Evolutionary conservation across 371 early-diverging fungal genomes (phyloP), one percentile per base, ranked within the genome.

Genomic region (Blakeslea trispora): DNA sequence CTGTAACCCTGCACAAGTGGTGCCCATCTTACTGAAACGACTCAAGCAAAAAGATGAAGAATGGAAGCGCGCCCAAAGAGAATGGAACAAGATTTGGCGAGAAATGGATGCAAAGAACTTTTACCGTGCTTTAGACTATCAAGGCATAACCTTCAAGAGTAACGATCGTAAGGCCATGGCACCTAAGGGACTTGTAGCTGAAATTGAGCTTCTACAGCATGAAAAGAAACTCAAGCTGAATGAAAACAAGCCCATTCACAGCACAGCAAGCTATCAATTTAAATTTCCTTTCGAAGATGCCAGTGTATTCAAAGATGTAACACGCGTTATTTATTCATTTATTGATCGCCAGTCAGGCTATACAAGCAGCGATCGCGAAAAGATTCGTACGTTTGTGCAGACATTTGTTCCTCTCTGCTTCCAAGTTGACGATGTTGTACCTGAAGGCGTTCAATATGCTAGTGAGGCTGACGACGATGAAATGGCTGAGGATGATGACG

Each of bases 41-140:
- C 77, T 99, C 15, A 93, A 96, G 77, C 92, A 92, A 63, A 95
- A 97, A 66, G 95, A 96, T 64, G 94, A 95, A 67, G 96, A 96
- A 70, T 96, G 96, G 93, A 87, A 91, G 32, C 49, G 61, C 11
- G 63, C 66, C 17, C 66, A 68, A 83, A 86, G 93, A 50, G 92
- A 94, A 55, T 93, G 89, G 86, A 89, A 91, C 71, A 96, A 95
- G 68, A 82, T 96, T 5, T 99, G 99, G 99, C 85, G 96, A 34
- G 96, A 97, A 57, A 71, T 88, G 43, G 94, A 97, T 45, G 79
- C 86, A 46, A 93, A 92, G 66, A 98, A 98, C 83, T 98, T 91
- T 80, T 95, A 94, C 72, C 93, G 95, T 61, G 90, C 99, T 1
- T 79, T 99, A 42, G 99, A 99, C 74, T 92, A 96, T 64, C 93